phyloP scores from a whole-genome alignment of 345 rosid genomes.

The Citrus trifoliata region DNA sequence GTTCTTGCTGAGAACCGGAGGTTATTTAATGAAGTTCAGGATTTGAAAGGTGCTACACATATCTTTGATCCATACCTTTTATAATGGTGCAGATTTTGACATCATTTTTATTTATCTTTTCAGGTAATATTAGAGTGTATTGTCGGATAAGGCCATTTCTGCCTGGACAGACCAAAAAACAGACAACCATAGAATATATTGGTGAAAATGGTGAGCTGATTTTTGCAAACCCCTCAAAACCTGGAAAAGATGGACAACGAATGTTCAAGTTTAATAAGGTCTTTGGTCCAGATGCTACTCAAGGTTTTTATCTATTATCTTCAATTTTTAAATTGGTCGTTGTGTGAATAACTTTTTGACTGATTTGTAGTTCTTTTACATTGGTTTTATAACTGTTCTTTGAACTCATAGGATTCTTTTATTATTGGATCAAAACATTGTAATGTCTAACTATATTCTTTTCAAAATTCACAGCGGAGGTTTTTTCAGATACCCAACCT shows the following conservation, averaged over 20 bases:
- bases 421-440: slow-evolving; percentile 1
- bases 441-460: slow-evolving; percentile 13
- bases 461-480: slow-evolving; percentile 56
- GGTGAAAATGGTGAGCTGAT: slow-evolving; percentile 83
- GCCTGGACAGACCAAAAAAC: slow-evolving; percentile 53
- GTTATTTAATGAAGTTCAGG: slow-evolving; percentile 90
- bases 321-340: background rate
- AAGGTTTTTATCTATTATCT: slow-evolving; percentile 49
- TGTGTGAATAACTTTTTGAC: background rate
- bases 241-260: slow-evolving; percentile 68
- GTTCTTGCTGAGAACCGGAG: slow-evolving; percentile 80
- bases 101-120: slow-evolving; percentile 1
- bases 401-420: background rate
- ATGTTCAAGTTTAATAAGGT: slow-evolving; percentile 76
- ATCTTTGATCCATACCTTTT: background rate
- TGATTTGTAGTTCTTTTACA: background rate
- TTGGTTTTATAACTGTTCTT: background rate
- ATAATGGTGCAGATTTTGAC: background rate
- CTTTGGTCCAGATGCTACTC: slow-evolving; percentile 65
- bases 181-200: slow-evolving; percentile 50
- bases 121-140: slow-evolving; percentile 93
- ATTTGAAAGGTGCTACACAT: slow-evolving; percentile 62
- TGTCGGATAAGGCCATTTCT: slow-evolving; percentile 83
- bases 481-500: slow-evolving; percentile 69
- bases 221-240: slow-evolving; percentile 67